phyloP scores from a whole-genome alignment of 106 monocot genomes.

The Iris macrosiphon region DNA sequence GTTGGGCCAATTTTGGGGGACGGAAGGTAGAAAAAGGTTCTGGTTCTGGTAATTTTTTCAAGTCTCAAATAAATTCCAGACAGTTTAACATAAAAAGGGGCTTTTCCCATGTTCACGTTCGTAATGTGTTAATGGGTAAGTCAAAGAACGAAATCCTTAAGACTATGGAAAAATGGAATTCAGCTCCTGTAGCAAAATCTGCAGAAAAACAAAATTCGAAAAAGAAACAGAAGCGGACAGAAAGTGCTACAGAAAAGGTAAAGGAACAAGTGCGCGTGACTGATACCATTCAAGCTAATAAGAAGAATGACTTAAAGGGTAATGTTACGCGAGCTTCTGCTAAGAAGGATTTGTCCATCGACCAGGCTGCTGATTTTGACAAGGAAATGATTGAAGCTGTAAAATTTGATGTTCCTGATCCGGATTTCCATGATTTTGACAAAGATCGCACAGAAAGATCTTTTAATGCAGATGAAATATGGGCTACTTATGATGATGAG shows the following conservation, averaged over 20 bases:
- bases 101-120: slow-evolving; percentile 8
- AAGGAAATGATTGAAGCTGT: slow-evolving; percentile 5
- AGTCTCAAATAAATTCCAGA: background rate
- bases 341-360: background rate
- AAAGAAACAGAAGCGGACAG: slow-evolving; percentile 15
- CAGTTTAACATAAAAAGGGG: slow-evolving; percentile 5
- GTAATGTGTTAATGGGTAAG: slow-evolving; percentile 24
- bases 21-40: slow-evolving; percentile 7
- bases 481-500: slow-evolving; percentile 51
- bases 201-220: slow-evolving; percentile 12
- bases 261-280: slow-evolving; percentile 8
- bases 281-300: slow-evolving; percentile 1
- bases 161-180: slow-evolving; percentile 24
- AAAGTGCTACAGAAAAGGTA: slow-evolving; percentile 16
- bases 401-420: slow-evolving; percentile 32
- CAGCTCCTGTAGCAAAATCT: slow-evolving; percentile 16
- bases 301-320: background rate
- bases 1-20: background rate
- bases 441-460: slow-evolving; percentile 23
- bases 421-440: slow-evolving; percentile 44
- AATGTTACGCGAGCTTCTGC: background rate
- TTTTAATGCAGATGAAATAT: slow-evolving; percentile 33
- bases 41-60: slow-evolving; percentile 3
- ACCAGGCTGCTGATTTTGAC: slow-evolving; percentile 3
- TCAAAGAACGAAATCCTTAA: slow-evolving; percentile 16